A percentile compares a stretch with the other conserved stretches of the same genome.
These are phyloP conservation scores for Plasmodium chabaudi DNA, from an alignment of 169 alveolate genomes.

Conservation along the genomic window DNA sequence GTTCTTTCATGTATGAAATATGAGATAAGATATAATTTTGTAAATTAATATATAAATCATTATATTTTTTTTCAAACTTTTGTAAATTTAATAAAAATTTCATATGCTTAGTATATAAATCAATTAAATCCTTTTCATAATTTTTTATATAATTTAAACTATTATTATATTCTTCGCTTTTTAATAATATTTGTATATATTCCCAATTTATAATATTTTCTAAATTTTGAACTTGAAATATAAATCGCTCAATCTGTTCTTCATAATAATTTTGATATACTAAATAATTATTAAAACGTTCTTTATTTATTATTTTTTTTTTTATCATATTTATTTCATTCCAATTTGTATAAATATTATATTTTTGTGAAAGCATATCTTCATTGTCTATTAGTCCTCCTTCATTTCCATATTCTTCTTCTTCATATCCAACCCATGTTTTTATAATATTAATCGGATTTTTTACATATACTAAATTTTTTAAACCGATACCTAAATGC, in stretches of 20 bases:
- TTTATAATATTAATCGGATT: constrained; percentile 78
- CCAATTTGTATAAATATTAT: background rate
- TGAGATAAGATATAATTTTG: constrained; percentile 48
- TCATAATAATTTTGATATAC: constrained; percentile 25
- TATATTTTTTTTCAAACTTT: constrained; percentile 38
- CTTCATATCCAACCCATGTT: constrained; percentile 40
- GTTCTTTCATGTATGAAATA: constrained; percentile 15
- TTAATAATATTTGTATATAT: constrained; percentile 77
- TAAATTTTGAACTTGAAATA: constrained; percentile 32
- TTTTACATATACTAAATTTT: constrained; percentile 69
- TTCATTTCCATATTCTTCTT: background rate
- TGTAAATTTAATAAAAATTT: constrained; percentile 77
- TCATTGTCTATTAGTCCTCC: constrained; percentile 67
- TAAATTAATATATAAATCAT: constrained; percentile 74
- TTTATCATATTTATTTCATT: constrained; percentile 28
- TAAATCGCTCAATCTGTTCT: constrained; percentile 59
- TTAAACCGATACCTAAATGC: constrained; percentile 81
- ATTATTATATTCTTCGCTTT: constrained; percentile 80
- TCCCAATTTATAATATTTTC: constrained; percentile 79
- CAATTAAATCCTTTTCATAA: constrained; percentile 81
- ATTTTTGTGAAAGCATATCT: constrained; percentile 16
- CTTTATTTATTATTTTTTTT: constrained; percentile 2
- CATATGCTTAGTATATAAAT: constrained; percentile 79
- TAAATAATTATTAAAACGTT: constrained; percentile 22
- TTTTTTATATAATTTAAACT: constrained; percentile 77